phyloP scores from a whole-genome alignment of 2,329 filamentous ascomycete genomes.

The Arthrobotrys megalospora region DNA sequence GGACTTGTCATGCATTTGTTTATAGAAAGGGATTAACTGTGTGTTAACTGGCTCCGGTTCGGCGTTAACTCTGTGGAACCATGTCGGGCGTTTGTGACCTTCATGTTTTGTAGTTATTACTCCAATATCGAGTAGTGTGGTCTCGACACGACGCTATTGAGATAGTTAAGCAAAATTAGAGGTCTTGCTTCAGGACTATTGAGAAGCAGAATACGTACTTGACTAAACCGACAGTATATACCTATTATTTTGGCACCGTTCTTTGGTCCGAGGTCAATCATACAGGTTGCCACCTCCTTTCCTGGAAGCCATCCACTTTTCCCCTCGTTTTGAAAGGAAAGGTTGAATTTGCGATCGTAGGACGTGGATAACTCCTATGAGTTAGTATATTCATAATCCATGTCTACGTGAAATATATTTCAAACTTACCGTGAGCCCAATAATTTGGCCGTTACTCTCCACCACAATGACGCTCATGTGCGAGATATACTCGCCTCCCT shows the following conservation, averaged over 20 bases:
- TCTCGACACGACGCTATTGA: neutral
- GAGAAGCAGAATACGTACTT: neutral
- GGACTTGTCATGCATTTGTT: neutral
- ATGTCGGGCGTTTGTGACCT: neutral
- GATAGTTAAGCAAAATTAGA: neutral
- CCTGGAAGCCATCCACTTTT: neutral
- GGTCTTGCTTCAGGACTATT: neutral
- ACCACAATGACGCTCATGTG: neutral
- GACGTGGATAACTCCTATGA: neutral
- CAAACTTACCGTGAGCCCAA: neutral
- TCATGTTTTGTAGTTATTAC: conserved; percentile 12
- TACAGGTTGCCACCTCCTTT: neutral
- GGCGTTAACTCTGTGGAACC: neutral
- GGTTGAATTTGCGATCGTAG: conserved; percentile 7
- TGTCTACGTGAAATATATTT: neutral
- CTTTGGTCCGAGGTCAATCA: neutral
- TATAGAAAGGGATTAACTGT: neutral
- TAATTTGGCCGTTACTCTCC: neutral
- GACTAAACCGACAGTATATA: conserved; percentile 14
- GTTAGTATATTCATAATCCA: neutral
- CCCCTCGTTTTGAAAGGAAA: neutral
- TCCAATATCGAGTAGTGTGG: neutral
- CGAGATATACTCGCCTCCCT: conserved; percentile 5
- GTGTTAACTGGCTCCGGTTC: neutral
- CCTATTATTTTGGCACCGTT: neutral